These are phyloP conservation scores for Fonsecaea multimorphosa DNA, from an alignment of 2,329 filamentous ascomycete genomes.

Conservation along the genomic window DNA sequence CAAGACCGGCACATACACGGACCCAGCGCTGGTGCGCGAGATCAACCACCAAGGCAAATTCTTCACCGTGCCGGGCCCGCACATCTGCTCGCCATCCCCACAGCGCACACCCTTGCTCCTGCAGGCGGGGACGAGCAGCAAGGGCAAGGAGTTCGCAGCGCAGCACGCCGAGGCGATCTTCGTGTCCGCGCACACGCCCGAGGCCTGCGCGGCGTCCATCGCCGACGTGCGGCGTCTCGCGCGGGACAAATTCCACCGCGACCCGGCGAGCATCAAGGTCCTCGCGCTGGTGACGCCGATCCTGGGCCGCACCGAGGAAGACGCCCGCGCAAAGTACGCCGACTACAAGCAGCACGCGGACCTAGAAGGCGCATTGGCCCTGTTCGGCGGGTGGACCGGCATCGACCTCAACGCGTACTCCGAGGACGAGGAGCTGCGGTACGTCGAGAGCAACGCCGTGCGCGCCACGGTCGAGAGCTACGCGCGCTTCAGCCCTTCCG, in stretches of 20 bases:
- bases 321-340: conserved; percentile 59
- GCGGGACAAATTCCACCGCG: conserved; percentile 57
- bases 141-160: conserved; percentile 62
- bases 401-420: conserved; percentile 63
- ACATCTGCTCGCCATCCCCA: conserved; percentile 61
- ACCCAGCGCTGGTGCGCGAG: conserved; percentile 63
- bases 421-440: conserved; percentile 65
- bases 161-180: conserved; percentile 67
- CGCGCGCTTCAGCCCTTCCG: conserved; percentile 11
- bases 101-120: conserved; percentile 64
- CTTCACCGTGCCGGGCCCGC: conserved; percentile 53
- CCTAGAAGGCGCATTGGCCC: conserved; percentile 60
- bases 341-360: conserved; percentile 59
- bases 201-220: conserved; percentile 59
- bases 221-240: conserved; percentile 60
- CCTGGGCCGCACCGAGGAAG: conserved; percentile 57
- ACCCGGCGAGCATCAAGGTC: conserved; percentile 63
- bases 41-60: conserved; percentile 69
- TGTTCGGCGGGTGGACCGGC: conserved; percentile 65
- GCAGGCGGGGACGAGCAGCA: conserved; percentile 66
- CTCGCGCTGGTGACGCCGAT: conserved; percentile 59
- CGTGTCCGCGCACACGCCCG: conserved; percentile 63
- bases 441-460: conserved; percentile 59
- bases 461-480: conserved; percentile 46
- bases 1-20: conserved; percentile 64